Evolutionary conservation across 495 filamentous ascomycete species (phyloP), one percentile per base, ranked within the genome.

Genomic region (Neurospora sp.): DNA sequence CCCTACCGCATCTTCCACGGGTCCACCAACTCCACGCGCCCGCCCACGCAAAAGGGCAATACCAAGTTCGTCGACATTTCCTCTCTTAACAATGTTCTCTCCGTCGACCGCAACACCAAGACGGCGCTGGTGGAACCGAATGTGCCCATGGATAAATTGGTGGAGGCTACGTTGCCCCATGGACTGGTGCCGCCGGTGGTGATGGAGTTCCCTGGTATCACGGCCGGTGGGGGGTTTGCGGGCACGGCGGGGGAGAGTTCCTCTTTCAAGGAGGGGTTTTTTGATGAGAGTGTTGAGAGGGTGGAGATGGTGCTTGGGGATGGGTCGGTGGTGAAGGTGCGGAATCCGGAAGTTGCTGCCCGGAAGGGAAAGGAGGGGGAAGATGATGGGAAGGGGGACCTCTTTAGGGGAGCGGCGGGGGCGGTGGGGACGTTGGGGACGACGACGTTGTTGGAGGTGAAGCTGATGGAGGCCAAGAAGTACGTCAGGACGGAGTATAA

Each of bases 1-100:
- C 85, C 88, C 18, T 95, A 92, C 81, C 89, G 92, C 70, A 93
- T 95, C 81, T 88, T 83, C 80, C 92, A 94, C 84, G 92, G 92
- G 72, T 89, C 71, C 87, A 18, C 94, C 92, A 39, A 94, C 94
- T 81, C 90, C 85, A 78, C 94, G 91, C 20, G 89, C 91, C 1
- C 85, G 83, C 6, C 78, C 81, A 85, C 91, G 8, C 83, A 82
- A 18, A 72, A 80, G 6, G 69, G 68, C 27, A 65, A 72, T 40
- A 70, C 74, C 4, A 73, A 77, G 39, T 69, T 79, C 72, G 81
- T 86, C 69, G 83, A 86, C 80, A 86, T 84, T 76, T 78, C 79
- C 74, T 65, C 69, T 2, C 72, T 85, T n/a, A 40, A 72, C 39
- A 69, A 82, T 20, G 81, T 86, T 4, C 77, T 86, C 0, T 53